Evolutionary conservation across 257 asterid species (phyloP).

Genomic region (Haberlea rhodopensis): DNA sequence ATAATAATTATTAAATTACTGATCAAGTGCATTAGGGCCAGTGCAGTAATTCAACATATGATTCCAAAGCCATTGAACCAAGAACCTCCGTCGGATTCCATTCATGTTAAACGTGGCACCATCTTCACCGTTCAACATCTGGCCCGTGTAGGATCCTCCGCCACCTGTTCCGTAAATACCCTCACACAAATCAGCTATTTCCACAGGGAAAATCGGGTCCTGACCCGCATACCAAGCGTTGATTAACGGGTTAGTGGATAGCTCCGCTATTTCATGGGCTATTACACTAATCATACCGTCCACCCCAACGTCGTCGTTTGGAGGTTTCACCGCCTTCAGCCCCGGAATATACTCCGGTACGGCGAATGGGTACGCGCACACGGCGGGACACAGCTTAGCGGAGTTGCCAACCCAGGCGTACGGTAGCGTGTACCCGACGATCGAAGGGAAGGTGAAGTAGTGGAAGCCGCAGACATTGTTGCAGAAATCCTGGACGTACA

Average conservation of each 20-base stretch:
- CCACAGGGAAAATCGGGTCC: slow-evolving; percentile 80
- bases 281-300: slow-evolving; percentile 92
- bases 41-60: slow-evolving; percentile 66
- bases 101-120: slow-evolving; percentile 85
- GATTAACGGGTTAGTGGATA: slow-evolving; percentile 67
- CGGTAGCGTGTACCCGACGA: slow-evolving; percentile 87
- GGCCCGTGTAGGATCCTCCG: slow-evolving; percentile 84
- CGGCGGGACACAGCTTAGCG: slow-evolving; percentile 63
- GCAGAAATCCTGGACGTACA: slow-evolving; percentile 73
- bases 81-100: slow-evolving; percentile 73
- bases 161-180: slow-evolving; percentile 90
- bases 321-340: slow-evolving; percentile 53
- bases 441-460: slow-evolving; percentile 82
- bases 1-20: slow-evolving; percentile 39
- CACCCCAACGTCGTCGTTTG: slow-evolving; percentile 76
- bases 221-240: slow-evolving; percentile 92
- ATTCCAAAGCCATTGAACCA: slow-evolving; percentile 97
- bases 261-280: slow-evolving; percentile 85
- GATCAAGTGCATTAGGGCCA: slow-evolving; percentile 96
- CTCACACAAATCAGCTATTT: slow-evolving; percentile 88
- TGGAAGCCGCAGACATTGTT: slow-evolving; percentile 74
- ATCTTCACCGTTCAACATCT: slow-evolving; percentile 64
- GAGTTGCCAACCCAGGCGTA: slow-evolving; percentile 97
- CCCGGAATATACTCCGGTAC: slow-evolving; percentile 70
- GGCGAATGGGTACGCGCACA: slow-evolving; percentile 80